Evolutionary conservation across 192 early-diverging fungal species (phyloP), one percentile per base, ranked within the genome.

Genomic region (Entophlyctis helioformis): DNA sequence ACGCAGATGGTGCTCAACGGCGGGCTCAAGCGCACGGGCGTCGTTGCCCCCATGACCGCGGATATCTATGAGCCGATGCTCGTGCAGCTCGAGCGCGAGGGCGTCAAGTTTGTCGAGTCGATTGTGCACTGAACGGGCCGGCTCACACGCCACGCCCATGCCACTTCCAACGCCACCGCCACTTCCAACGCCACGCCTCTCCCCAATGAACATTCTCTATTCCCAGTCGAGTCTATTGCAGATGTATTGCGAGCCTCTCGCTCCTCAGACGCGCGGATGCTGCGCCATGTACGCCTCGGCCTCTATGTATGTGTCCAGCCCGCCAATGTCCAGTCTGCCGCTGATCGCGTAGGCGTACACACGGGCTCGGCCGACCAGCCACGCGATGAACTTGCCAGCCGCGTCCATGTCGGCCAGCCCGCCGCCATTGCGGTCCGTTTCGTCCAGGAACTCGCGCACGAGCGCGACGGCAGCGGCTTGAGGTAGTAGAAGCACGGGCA

Each of bases 1-100:
- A 78, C 81, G 11, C 84, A 95, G 69, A 64, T 95, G 58, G 77
- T 98, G 8, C 68, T 98, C 46, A 82, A 91, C 56, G 94, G 93
- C 60, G 71, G 74, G 52, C 28, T 78, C 36, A 57, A 28, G 13
- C 25, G 57, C n/a, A 83, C 62, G 39, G 95, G 95, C 51, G 84
- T 98, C 18, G 60, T 98, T 54, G 90, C 87, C 18, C 95, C 95
- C 21, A 89, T 93, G 85, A 72, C 76, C 5, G 59, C 72, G 13
- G 92, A 91, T 5, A 78, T 96, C 53, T 89, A 87, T 57, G 67
- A 91, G 54, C 91, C 90, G 29, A 78, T 96, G 51, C 81, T 96
- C 70, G 76, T 80, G 43, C 70, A 79, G 51, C 71, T 98, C 46
- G 87, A 88, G 44, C 71, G 80, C 18, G 91, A 96, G 70, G 86